These are phyloP conservation scores for Neurospora hispaniola DNA, from an alignment of 495 filamentous ascomycete species.

Conservation along the genomic window DNA sequence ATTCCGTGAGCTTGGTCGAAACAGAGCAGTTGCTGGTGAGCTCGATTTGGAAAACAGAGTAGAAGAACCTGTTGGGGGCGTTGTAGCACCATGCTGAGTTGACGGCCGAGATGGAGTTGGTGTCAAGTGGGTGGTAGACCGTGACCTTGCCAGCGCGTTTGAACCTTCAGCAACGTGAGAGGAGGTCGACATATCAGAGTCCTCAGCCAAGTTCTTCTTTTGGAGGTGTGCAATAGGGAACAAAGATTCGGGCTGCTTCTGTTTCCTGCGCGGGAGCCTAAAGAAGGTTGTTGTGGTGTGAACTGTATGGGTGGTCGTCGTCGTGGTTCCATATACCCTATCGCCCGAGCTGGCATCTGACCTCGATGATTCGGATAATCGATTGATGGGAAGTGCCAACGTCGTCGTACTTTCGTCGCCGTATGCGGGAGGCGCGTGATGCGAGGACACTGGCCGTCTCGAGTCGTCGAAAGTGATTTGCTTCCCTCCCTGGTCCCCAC, in stretches of 20 bases:
- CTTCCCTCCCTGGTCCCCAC: slow-evolving; percentile 25
- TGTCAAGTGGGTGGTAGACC: slow-evolving; percentile 18
- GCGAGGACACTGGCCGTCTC: slow-evolving; percentile 44
- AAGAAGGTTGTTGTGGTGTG: slow-evolving; percentile 65
- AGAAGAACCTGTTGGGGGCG: slow-evolving; percentile 21
- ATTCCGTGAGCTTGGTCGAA: slow-evolving; percentile 51
- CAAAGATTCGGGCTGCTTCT: slow-evolving; percentile 67
- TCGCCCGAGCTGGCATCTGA: slow-evolving; percentile 83
- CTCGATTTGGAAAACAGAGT: slow-evolving; percentile 20
- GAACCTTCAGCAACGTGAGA: slow-evolving; percentile 18
- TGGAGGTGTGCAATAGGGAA: slow-evolving; percentile 64
- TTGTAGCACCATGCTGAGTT: slow-evolving; percentile 30
- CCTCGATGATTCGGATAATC: slow-evolving; percentile 83
- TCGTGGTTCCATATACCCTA: slow-evolving; percentile 51
- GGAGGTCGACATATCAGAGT: slow-evolving; percentile 22
- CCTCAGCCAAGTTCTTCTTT: slow-evolving; percentile 47
- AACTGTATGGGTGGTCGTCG: slow-evolving; percentile 49
- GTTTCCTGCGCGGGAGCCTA: slow-evolving; percentile 65
- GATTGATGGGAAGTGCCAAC: slow-evolving; percentile 54
- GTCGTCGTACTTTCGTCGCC: slow-evolving; percentile 56
- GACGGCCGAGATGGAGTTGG: slow-evolving; percentile 43
- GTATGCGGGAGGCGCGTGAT: slow-evolving; percentile 45
- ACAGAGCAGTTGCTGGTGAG: slow-evolving; percentile 46
- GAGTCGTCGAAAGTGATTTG: slow-evolving; percentile 59
- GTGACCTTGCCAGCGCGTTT: slow-evolving; percentile 8